Evolutionary conservation across 352 stramenopile genomes (phyloP), one percentile per base, ranked within the genome.

Genomic region (Thalassiosira sp.): DNA sequence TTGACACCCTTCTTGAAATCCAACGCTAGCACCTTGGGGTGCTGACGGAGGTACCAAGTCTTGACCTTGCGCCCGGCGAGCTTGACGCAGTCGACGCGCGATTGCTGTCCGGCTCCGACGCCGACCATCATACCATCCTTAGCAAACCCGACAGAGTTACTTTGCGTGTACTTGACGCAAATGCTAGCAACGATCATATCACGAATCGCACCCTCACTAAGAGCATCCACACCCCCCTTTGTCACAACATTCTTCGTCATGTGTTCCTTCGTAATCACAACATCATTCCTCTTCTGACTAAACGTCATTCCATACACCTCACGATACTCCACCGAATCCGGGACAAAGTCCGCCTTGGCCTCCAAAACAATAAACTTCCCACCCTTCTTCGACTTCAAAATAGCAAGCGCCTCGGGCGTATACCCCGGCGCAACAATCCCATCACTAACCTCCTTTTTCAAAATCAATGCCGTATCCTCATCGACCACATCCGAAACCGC

Each of bases 161-260:
- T 97, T 90, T 99, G 97, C 61, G 97, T 99, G 90, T 99, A 99
- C 93, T 99, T 99, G 81, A 99, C 90, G 66, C 96, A 98, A 84
- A 99, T 99, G 52, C 94, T 97, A n/a, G 97, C 97, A 25, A 99
- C 91, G 66, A 98, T 96, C 59, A 99, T 89, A 83, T 99, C 97
- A 56, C 96, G 94, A 81, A 98, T 95, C 58, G 96, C 97, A 52
- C 91, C 94, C 22, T 97, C 92, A 16, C 92, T 91, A 3, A 99
- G 81, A 5, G 69, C 69, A 46, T 93, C 89, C 37, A 92, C 88
- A 10, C 94, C 66, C 18, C 79, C 80, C 89, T 91, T 95, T 5
- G 95, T 98, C 67, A 97, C 95, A 11, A 90, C 82, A 22, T 91
- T 84, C 27, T 89, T 82, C 1, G 87, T 86, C 72, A 99, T 92